Evolutionary conservation across 176 grass and related monocot genomes (phyloP), one percentile per base, ranked within the genome.

Genomic region (Leersia perrieri): DNA sequence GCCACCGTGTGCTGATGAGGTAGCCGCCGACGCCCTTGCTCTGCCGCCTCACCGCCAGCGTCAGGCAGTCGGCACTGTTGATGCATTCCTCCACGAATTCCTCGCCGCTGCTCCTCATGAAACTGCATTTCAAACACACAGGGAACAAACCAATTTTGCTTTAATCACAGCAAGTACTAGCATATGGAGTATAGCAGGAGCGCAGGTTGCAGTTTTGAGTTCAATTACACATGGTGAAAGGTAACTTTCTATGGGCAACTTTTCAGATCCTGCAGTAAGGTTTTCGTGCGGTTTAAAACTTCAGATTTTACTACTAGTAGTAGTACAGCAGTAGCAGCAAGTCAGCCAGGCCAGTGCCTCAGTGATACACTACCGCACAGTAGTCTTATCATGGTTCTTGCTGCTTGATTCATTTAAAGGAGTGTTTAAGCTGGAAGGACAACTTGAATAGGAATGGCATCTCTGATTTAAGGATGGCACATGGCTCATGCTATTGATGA

Each of bases 61-160:
- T 94, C 72, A 92, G 86, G 86, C 95, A 98, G 33, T 98, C 95
- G 9, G 95, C 88, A 63, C 82, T 76, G 80, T 30, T 78, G 84
- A 98, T 92, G 86, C 92, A 98, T 60, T 98, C 85, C 86, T 98
- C 88, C 85, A 94, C 95, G 8, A 92, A 47, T 69, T 89, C 95
- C 87, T 98, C 95, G 72, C 77, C 33, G 80, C 92, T 75, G 86
- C 92, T 94, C 77, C 74, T 80, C 23, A 89, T 28, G 86, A 91
- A 89, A 82, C 95, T 98, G 77, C 82, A 33, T 68, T 57, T 20
- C 9, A 32, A n/a, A 30, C 6, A 58, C 28, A n/a, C n/a, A 15
- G 25, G 3, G 7, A 22, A 6, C 22, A 40, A 77, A 28, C 35
- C 39, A 22, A 35, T 5, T 42, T 30, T 41, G 14, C 58, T 77